Base-by-base conservation (phyloP, 805 yeast genomes). In the Candida manassasensis region DNA sequence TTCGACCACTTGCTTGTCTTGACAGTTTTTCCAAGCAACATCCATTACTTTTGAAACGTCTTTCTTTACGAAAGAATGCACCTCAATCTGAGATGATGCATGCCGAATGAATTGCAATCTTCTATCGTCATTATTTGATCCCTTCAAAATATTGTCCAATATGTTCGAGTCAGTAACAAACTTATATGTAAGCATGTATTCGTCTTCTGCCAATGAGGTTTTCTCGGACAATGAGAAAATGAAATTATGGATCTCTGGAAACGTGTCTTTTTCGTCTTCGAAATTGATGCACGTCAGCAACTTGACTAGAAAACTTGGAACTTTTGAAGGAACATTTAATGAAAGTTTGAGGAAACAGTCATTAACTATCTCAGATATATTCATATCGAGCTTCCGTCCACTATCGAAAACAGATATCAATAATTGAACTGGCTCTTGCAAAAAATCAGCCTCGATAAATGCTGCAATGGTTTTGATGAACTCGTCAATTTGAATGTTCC, bases 271-370 rank as follows among this genome's bases (percentile, higher is more conserved):
- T 2, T 43, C 39, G 3, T 48, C 35, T 14, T 56, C 49, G 15
- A 51, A 41, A 15, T 44, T 25, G 10, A 48, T 41, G 8, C 34
- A 21, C 4, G 31, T 12, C 14, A 49, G 48, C 19, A 32, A 26
- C 15, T 34, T 27, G 7, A 37, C 16, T n/a, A 37, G 14, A 16
- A 37, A 22, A 9, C 21, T 4, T 17, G 27, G 16, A n/a, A 38
- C 19, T 18, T 18, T 19, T 2, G 4, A 26, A 13, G 45, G 45
- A 12, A 12, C 41, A 6, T 49, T 55, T 42, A 32, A 38, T 12
- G 42, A 36, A 4, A 67, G 34, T 26, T 63, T 67, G n/a, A 48
- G 31, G 38, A 48, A 67, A 18, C 54, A 43, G 25, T 59, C 61
- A 38, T 64, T 60, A 26, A 71, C 51, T 11, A 53, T 30, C n/a